Base-by-base conservation (phyloP, 2,329 filamentous ascomycete species). In the Arachnopeziza araneosa region DNA sequence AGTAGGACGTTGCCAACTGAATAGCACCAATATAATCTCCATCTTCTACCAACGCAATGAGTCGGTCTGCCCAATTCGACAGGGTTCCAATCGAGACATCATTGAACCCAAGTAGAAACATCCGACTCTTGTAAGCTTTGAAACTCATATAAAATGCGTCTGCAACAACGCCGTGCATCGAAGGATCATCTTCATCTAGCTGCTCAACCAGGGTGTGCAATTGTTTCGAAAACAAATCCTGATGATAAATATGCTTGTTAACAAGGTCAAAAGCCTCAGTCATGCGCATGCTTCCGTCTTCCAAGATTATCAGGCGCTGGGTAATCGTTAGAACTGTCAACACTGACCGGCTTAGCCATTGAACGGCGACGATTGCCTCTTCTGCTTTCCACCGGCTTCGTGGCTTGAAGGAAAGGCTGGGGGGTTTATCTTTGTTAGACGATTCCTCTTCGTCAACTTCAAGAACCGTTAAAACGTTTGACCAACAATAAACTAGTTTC, bases 71-170 rank as follows among this genome's bases (percentile, higher is more conserved):
- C 95, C 95, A 99, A 67, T 99, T 99, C 0, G 95, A 98, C 36
- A 99, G 76, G 4, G 89, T 90, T 1, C 95, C 95, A 54, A 98
- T 90, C 0, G 91, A 91, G 50, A 97, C 79, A 70, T 98, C 93
- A 70, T 93, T 95, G 76, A 93, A 93, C n/a, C 95, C 93, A 9
- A 99, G 80, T 3, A 98, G 77, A 70, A 99, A 99, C 44, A 97
- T 80, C 30, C 93, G 85, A 5, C 95, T 93, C 74, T 98, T 99
- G 76, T 98, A 99, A 2, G 91, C 84, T 70, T 90, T 91, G 75
- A 98, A 93, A 74, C 93, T 97, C 91, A 98, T 98, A 72, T 93
- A 93, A 68, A 97, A 99, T 0, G 93, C 95, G 78, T 99, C 95
- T 8, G 93, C 93, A 54, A 98, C 91, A 9, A 98, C 93, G 1